A percentile compares a stretch with the other conserved stretches of the same genome.
phyloP scores from a whole-genome alignment of 106 monocot genomes.

The Vanilla planifolia region DNA sequence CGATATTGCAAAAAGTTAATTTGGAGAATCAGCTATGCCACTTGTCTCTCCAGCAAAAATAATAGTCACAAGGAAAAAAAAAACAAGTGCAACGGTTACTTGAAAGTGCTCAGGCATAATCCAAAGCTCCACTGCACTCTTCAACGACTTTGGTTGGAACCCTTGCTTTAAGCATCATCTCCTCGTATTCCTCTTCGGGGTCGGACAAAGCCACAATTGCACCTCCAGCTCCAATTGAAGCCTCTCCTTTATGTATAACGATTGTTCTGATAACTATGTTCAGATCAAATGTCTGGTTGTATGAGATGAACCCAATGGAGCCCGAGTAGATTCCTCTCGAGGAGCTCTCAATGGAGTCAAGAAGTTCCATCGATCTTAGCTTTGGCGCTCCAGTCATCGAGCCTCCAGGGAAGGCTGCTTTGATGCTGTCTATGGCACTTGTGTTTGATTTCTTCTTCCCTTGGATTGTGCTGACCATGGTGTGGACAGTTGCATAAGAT shows the following conservation, averaged over 20 bases:
- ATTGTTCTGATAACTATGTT: slow-evolving; percentile 90
- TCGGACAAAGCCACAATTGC: slow-evolving; percentile 74
- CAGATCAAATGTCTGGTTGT: slow-evolving; percentile 82
- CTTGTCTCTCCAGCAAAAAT: too few relatives aligned
- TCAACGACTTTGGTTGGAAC: slow-evolving; percentile 55
- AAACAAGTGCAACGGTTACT: too few relatives aligned
- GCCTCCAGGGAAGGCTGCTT: slow-evolving; percentile 89
- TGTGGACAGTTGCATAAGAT: slow-evolving; percentile 93
- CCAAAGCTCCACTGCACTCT: slow-evolving; percentile 13
- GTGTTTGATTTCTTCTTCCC: slow-evolving; percentile 47
- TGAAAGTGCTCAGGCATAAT: too few relatives aligned
- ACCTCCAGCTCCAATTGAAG: slow-evolving; percentile 84
- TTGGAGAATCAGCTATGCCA: too few relatives aligned
- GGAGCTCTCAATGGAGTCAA: slow-evolving; percentile 70
- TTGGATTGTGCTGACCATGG: slow-evolving; percentile 81
- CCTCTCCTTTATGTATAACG: slow-evolving; percentile 66
- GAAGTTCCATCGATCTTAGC: slow-evolving; percentile 88
- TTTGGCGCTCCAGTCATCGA: slow-evolving; percentile 99
- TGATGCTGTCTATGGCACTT: slow-evolving; percentile 62
- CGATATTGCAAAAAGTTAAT: too few relatives aligned
- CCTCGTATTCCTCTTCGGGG: slow-evolving; percentile 74
- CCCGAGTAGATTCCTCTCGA: slow-evolving; percentile 89
- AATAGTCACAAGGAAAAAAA: too few relatives aligned
- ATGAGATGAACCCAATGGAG: slow-evolving; percentile 90
- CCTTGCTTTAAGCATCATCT: slow-evolving; percentile 89